Percentiles rank a stretch among this genome's conserved stretches.
phyloP scores from a whole-genome alignment of 139 green algal species.

The Bryopsis sp. region DNA sequence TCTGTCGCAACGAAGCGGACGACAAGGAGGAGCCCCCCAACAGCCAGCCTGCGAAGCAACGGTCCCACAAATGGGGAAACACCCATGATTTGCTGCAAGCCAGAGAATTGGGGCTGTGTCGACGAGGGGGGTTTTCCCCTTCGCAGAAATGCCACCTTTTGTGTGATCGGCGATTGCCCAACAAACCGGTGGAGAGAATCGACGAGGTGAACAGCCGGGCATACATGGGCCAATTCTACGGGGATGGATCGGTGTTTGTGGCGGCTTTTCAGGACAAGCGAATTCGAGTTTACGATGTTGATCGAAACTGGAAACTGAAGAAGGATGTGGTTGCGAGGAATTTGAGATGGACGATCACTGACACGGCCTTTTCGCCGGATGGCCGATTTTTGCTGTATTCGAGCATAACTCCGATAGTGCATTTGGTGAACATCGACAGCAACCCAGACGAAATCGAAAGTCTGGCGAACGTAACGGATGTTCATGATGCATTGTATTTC shows the following conservation, averaged over 20 bases:
- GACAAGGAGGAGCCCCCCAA: too few species aligned
- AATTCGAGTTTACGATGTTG: constrained; percentile 65
- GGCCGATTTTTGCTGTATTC: constrained; percentile 69
- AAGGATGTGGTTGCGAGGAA: constrained; percentile 60
- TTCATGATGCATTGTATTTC: constrained; percentile 22
- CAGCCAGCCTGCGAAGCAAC: too few species aligned
- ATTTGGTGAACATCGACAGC: constrained; percentile 47
- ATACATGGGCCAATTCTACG: constrained; percentile 88
- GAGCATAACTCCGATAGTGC: constrained; percentile 55
- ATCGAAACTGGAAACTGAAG: constrained; percentile 45
- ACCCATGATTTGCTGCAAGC: too few species aligned
- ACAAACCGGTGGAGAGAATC: too few species aligned
- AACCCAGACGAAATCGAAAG: constrained; percentile 30
- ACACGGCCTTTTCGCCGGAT: constrained; percentile 72
- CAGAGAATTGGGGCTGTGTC: too few species aligned
- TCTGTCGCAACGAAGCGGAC: too few species aligned
- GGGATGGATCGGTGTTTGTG: constrained; percentile 74
- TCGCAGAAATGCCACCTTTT: too few species aligned
- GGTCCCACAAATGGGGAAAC: too few species aligned
- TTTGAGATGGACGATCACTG: constrained; percentile 66
- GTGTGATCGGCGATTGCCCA: too few species aligned
- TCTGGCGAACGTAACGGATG: constrained; percentile 41
- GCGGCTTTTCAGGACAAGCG: constrained; percentile 55
- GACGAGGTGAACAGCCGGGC: constrained; percentile 53
- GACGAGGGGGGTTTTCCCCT: too few species aligned